Conservation (phyloP, 495 filamentous ascomycete species). For the Xylaria acuta region DNA sequence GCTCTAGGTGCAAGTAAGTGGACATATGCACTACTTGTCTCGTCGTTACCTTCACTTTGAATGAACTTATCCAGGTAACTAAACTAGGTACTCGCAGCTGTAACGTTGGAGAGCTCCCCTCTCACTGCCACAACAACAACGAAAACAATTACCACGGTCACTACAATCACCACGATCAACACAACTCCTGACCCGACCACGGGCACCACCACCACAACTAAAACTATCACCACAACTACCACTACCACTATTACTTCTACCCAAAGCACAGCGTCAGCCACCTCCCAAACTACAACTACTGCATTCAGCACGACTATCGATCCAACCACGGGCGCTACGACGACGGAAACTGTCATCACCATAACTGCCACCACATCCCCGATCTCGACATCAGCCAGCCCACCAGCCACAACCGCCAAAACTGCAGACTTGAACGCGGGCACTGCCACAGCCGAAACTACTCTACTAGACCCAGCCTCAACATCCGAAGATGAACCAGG, state of each 20-base stretch:
- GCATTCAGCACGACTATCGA: background rate
- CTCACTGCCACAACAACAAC: background rate
- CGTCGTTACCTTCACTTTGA: background rate
- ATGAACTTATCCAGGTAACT: background rate
- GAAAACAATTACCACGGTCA: background rate
- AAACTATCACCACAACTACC: background rate
- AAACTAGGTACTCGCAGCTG: background rate
- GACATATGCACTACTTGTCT: background rate
- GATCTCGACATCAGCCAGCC: background rate
- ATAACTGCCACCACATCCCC: background rate
- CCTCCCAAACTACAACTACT: background rate
- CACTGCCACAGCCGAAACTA: background rate
- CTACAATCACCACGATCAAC: background rate
- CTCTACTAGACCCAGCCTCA: background rate
- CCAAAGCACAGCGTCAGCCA: background rate
- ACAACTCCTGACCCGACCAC: background rate
- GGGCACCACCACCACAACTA: background rate
- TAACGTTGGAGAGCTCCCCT: background rate
- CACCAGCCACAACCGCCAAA: background rate
- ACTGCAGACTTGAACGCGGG: background rate
- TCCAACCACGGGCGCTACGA: background rate
- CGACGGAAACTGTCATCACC: background rate
- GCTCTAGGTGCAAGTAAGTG: background rate
- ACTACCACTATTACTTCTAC: background rate
- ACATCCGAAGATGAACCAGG: too few species aligned